phyloP scores from a whole-genome alignment of 768 basidiomycete species.

The Sporobolomyces pararoseus region DNA sequence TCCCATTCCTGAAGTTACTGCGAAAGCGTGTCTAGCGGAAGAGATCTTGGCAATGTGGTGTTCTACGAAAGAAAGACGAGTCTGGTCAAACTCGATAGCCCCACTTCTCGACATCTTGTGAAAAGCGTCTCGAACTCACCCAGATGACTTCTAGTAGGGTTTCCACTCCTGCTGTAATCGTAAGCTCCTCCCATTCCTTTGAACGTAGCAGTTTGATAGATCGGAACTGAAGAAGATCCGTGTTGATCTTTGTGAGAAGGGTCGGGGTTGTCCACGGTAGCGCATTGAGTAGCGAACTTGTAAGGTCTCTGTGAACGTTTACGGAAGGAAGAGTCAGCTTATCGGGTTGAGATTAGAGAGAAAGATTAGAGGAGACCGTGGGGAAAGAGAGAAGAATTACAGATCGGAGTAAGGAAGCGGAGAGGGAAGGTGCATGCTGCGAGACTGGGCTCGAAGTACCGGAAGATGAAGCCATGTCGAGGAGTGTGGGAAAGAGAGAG shows the following conservation, averaged over 20 bases:
- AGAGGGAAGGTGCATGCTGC: conserved; percentile 23
- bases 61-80: conserved; percentile 56
- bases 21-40: conserved; percentile 80
- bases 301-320: conserved; percentile 22
- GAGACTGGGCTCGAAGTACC: conserved; percentile 6
- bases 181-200: conserved; percentile 81
- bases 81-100: neutral
- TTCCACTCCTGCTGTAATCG: conserved; percentile 91
- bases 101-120: neutral
- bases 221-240: conserved; percentile 88
- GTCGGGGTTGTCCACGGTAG: conserved; percentile 82
- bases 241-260: conserved; percentile 82
- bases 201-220: conserved; percentile 97
- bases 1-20: conserved; percentile 96
- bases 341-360: too few species aligned
- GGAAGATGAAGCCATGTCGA: conserved; percentile 5
- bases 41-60: conserved; percentile 97
- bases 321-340: neutral
- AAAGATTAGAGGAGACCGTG: neutral
- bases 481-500: neutral
- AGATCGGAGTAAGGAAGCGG: conserved; percentile 30
- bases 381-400: neutral
- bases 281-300: conserved; percentile 48
- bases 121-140: conserved; percentile 55
- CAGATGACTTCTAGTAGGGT: conserved; percentile 91